Evolutionary conservation across 1,284 basidiomycete genomes (phyloP).

Genomic region (Lignosus rhinocerotis): DNA sequence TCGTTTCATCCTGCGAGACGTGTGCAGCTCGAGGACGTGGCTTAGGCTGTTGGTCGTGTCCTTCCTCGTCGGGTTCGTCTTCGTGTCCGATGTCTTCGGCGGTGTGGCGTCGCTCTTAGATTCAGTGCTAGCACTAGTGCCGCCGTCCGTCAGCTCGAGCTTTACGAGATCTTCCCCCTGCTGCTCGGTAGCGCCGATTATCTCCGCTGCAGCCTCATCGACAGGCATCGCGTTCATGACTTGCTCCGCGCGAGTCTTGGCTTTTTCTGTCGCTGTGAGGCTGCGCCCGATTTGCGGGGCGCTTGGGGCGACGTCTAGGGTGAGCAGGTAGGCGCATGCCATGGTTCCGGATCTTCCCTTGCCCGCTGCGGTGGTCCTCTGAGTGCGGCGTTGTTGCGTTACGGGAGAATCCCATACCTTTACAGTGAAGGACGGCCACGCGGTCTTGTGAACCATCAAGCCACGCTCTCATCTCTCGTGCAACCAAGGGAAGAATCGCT

Average conservation of each 20-base stretch:
- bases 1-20: constrained; percentile 67
- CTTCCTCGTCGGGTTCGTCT: constrained; percentile 27
- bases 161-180: constrained; percentile 36
- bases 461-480: constrained; percentile 81
- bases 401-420: constrained; percentile 50
- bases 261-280: constrained; percentile 36
- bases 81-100: constrained; percentile 18
- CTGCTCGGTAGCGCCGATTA: constrained; percentile 30
- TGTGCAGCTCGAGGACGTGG: constrained; percentile 66
- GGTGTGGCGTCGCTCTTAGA: background rate
- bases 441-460: constrained; percentile 66
- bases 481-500: constrained; percentile 74
- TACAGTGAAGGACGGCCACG: constrained; percentile 87
- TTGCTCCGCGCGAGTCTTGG: constrained; percentile 46
- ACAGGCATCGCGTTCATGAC: constrained; percentile 49
- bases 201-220: constrained; percentile 31
- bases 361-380: constrained; percentile 48
- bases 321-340: constrained; percentile 79
- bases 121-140: background rate
- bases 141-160: constrained; percentile 17
- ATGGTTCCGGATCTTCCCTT: constrained; percentile 84
- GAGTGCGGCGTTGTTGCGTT: background rate
- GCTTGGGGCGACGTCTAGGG: constrained; percentile 48
- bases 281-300: constrained; percentile 51
- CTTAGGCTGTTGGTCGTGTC: constrained; percentile 42